Conservation (phyloP, 2,329 filamentous ascomycete species). For the Trichophyton rubrum region DNA sequence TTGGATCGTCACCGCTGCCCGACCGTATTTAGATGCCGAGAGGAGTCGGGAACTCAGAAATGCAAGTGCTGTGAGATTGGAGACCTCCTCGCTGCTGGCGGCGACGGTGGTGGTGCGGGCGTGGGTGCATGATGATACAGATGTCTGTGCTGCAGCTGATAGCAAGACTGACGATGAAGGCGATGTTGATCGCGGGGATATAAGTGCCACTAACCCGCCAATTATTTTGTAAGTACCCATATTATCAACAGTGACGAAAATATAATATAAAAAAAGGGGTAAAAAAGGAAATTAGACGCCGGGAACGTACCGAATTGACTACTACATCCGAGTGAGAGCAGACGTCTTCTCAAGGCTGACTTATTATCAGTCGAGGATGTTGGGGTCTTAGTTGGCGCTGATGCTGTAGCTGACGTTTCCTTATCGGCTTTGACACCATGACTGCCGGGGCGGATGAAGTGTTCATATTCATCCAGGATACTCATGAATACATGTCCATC, state of each 20-base stretch:
- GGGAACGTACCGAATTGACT: constrained; percentile 30
- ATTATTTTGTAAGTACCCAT: not conserved
- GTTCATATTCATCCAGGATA: constrained; percentile 46
- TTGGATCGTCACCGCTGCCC: constrained; percentile 44
- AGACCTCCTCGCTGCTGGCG: constrained; percentile 25
- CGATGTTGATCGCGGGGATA: constrained; percentile 7
- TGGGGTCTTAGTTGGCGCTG: not conserved
- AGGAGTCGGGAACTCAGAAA: constrained; percentile 49
- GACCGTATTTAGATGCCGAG: constrained; percentile 36
- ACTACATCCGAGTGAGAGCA: constrained; percentile 31
- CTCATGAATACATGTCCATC: constrained; percentile 42
- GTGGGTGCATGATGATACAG: constrained; percentile 8
- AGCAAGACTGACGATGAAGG: constrained; percentile 8
- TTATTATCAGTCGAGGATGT: not conserved
- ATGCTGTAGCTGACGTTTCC: not conserved
- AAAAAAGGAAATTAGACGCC: not conserved
- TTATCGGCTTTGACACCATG: not conserved
- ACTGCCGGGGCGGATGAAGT: not conserved
- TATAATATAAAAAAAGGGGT: constrained; percentile 5
- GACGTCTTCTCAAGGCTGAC: constrained; percentile 21
- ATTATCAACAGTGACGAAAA: not conserved
- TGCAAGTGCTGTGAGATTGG: constrained; percentile 44
- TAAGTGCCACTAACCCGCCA: not conserved
- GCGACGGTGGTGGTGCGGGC: constrained; percentile 33
- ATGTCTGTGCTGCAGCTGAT: constrained; percentile 3